Base-by-base conservation (phyloP, 441 rosid species). In the Euphorbia celastroides region DNA sequence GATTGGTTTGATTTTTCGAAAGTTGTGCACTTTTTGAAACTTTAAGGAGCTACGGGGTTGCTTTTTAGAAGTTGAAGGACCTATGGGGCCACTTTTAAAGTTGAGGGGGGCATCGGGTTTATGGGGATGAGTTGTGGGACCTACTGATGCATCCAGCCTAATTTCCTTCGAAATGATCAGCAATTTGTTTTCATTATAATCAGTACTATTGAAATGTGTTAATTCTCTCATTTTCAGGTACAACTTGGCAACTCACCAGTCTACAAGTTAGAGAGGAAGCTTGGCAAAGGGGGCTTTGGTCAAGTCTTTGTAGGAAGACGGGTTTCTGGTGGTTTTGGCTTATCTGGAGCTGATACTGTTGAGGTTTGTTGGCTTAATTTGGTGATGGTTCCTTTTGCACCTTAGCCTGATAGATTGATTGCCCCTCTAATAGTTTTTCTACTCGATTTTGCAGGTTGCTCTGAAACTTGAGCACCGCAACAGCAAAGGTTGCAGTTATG, bases 251-350 rank as follows among this genome's bases (percentile, higher is more conserved):
- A 83, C 61, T 88, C 95, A 22, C 92, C 92, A 14, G 41, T 75
- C 66, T 86, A 83, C 78, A 84, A 62, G 70, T 46, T 88, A 68
- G 92, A 86, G 14, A 82, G 81, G 64, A 88, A 86, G 70, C 73
- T 88, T 72, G 95, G 95, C 10, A 88, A 88, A 77, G 95, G 95
- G 56, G 95, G 95, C 44, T 88, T 88, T 81, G 92, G 95, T 64
- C 95, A 88, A 83, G 95, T 88, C 46, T 88, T 79, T 82, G 84
- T 88, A 57, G 95, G 95, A 48, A 80, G 92, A 58, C 82, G 89
- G 51, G 70, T 74, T 54, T 61, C 82, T 68, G 72, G 82, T 60
- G 82, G 69, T 68, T 69, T 66, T 72, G 42, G 79, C 50, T 76
- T 56, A 64, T 79, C 76, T 28, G 80, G 79, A 70, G 67, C 83